Percentiles rank a stretch among this genome's conserved stretches.
Evolutionary conservation across 2,329 filamentous ascomycete species (phyloP).

Genomic region (Paraphaeosphaeria minitans): DNA sequence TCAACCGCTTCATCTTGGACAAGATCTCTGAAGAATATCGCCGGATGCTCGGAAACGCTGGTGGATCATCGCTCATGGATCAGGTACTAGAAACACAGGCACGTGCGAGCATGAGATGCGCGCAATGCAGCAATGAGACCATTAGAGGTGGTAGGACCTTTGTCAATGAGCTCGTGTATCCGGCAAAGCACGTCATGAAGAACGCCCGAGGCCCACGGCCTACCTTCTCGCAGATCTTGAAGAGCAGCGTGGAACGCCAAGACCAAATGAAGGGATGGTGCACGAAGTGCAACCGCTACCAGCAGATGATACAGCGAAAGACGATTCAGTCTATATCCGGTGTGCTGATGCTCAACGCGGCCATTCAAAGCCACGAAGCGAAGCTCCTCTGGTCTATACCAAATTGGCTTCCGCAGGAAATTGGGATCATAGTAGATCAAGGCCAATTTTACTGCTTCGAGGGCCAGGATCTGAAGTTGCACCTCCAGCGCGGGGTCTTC

Average conservation of each 20-base stretch:
- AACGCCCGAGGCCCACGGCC: slow-evolving; percentile 60
- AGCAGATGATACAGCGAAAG: slow-evolving; percentile 83
- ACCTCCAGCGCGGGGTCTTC: slow-evolving; percentile 78
- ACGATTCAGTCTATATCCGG: slow-evolving; percentile 80
- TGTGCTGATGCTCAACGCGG: slow-evolving; percentile 85
- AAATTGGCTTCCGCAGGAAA: slow-evolving; percentile 90
- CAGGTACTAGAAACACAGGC: slow-evolving; percentile 74
- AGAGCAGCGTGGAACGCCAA: slow-evolving; percentile 87
- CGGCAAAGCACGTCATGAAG: slow-evolving; percentile 61
- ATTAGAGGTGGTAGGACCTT: slow-evolving; percentile 78
- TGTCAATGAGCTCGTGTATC: slow-evolving; percentile 86
- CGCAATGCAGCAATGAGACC: slow-evolving; percentile 85
- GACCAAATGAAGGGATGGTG: slow-evolving; percentile 93
- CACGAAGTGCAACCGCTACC: slow-evolving; percentile 85
- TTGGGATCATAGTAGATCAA: slow-evolving; percentile 87
- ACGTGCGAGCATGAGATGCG: slow-evolving; percentile 77
- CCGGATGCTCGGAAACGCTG: slow-evolving; percentile 65
- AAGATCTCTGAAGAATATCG: slow-evolving; percentile 79
- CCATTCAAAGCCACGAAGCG: slow-evolving; percentile 74
- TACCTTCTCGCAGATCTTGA: slow-evolving; percentile 87
- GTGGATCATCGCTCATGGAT: slow-evolving; percentile 65
- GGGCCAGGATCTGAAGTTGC: slow-evolving; percentile 82
- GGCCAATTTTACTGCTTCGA: slow-evolving; percentile 96
- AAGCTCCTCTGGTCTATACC: slow-evolving; percentile 85
- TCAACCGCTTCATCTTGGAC: slow-evolving; percentile 84